Evolutionary conservation across 108 stramenopile genomes (phyloP).

Genomic region (Skeletonema tropicum): DNA sequence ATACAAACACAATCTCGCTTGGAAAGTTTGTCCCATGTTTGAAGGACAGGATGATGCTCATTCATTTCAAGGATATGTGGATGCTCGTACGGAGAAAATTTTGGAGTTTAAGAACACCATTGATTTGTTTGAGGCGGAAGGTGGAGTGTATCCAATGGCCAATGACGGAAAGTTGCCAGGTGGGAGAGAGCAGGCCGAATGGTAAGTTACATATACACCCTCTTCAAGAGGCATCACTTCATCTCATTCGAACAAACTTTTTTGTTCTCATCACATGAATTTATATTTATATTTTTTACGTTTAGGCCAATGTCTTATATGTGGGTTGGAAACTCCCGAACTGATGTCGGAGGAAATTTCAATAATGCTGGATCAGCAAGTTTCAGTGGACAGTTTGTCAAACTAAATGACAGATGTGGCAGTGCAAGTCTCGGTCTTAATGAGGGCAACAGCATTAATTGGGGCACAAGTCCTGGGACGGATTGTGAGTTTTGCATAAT

Average conservation of each 20-base stretch:
- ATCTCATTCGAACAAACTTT: not conserved
- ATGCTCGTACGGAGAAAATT: constrained; percentile 16
- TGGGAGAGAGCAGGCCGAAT: constrained; percentile 20
- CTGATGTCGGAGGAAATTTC: not conserved
- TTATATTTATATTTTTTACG: not conserved
- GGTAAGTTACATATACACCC: not conserved
- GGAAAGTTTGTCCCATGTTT: constrained; percentile 29
- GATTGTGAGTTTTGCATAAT: not conserved
- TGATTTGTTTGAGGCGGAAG: constrained; percentile 31
- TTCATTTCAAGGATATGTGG: constrained; percentile 16
- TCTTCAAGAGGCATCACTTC: not conserved
- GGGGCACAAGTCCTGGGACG: not conserved
- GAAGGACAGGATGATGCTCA: constrained; percentile 6
- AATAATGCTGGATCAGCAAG: not conserved
- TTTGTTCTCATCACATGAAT: not conserved
- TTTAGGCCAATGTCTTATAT: constrained; percentile 35
- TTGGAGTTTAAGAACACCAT: constrained; percentile 17
- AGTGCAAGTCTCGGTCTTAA: not conserved
- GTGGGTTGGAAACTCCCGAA: constrained; percentile 1
- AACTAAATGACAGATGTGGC: not conserved
- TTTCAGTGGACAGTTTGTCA: not conserved
- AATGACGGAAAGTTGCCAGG: constrained; percentile 15
- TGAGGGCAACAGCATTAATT: not conserved
- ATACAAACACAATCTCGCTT: constrained; percentile 14
- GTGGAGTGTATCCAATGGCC: constrained; percentile 21